Base-by-base conservation (phyloP, 2,329 filamentous ascomycete species). In the Calonectria pteridis region DNA sequence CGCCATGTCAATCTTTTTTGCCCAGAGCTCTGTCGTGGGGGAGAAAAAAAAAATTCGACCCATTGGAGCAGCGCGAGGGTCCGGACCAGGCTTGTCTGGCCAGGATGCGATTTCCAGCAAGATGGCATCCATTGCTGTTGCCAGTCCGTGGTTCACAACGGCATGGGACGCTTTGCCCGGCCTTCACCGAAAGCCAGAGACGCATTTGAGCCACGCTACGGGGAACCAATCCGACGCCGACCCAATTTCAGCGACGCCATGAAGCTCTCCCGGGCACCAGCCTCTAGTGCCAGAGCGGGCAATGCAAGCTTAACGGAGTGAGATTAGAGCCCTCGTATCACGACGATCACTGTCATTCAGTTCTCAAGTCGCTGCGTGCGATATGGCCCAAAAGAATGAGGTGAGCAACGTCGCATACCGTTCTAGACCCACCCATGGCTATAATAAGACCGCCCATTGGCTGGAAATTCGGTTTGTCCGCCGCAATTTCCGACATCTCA, bases 401-500 rank as follows among this genome's bases (percentile, higher is more conserved):
- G 62, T 74, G 35, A 77, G 72, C 73, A 72, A 65, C 63, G 59
- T 51, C 71, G 69, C 72, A 74, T 77, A 71, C 77, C 75, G 78
- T 75, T 69, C 67, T 62, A 63, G 72, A 50, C 51, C 49, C 59
- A 58, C 37, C 14, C 20, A 16, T 37, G 62, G 67, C 53, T 6
- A n/a, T 3, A 28, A 16, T 37, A 23, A 31, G 10, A 33, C 1
- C 7, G 13, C 6, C 35, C 11, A 79, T 77, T 78, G 77, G 78
- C 28, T 62, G 55, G 43, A 28, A 28, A n/a, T 14, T 70, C 72
- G 67, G 66, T 72, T 77, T 74, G 31, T 75, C 77, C 69, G 76
- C 67, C 20, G 77, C 72, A 79, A 79, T 79, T 79, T 79, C 78
- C 78, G 78, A 67, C 14, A 11, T 7, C 46, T 67, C 49, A 65